Conservation (phyloP, 2,329 filamentous ascomycete genomes). For the Graphilbum ipis-grandicollis region DNA sequence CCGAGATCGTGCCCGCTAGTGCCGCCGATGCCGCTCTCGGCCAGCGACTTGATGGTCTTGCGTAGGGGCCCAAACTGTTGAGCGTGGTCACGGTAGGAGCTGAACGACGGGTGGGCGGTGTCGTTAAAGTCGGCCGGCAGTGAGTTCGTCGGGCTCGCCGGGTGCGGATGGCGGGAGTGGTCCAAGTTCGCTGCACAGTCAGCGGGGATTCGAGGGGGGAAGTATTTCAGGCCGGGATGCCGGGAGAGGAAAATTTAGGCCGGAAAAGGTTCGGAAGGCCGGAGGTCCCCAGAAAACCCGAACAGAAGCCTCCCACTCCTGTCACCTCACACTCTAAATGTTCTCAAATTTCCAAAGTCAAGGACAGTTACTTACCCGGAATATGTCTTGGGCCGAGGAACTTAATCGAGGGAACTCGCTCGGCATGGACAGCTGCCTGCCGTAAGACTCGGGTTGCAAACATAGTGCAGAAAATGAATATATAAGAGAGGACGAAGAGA, state of each 20-base stretch:
- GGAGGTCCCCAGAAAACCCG: not conserved
- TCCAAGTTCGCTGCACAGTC: constrained; percentile 43
- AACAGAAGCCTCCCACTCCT: no score
- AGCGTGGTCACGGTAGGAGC: constrained; percentile 59
- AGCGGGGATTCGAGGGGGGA: not conserved
- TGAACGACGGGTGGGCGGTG: constrained; percentile 44
- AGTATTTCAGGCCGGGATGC: not conserved
- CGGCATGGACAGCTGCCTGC: constrained; percentile 39
- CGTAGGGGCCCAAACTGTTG: constrained; percentile 63
- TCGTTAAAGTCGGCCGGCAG: constrained; percentile 38
- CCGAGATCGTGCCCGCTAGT: constrained; percentile 54
- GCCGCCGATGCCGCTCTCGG: constrained; percentile 34
- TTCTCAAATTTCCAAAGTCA: no score
- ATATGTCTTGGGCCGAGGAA: constrained; percentile 43
- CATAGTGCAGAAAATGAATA: constrained; percentile 20
- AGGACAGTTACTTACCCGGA: constrained; percentile 40
- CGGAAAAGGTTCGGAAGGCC: not conserved
- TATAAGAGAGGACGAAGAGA: no score
- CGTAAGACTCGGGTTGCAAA: constrained; percentile 37
- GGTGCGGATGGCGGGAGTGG: constrained; percentile 57
- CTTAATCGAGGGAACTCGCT: constrained; percentile 43
- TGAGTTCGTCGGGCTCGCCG: constrained; percentile 46
- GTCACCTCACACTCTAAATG: no score
- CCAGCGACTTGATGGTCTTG: constrained; percentile 29
- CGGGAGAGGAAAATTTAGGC: not conserved